Evolutionary conservation across 371 early-diverging fungal genomes (phyloP), one percentile per base, ranked within the genome.

Genomic region (Mortierella polycephala): DNA sequence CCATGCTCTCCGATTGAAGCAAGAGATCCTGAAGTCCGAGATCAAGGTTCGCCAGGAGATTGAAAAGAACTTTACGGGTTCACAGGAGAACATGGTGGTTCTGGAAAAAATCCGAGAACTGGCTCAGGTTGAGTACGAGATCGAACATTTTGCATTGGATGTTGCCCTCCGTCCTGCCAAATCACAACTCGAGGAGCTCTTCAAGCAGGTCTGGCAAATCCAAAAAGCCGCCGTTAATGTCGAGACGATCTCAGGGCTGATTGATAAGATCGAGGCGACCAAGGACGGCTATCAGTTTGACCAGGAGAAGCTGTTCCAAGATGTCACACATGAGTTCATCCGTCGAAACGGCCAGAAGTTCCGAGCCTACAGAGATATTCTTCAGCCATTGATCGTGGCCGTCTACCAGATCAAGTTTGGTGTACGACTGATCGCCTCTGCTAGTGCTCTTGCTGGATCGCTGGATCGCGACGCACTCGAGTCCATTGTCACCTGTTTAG

Each of bases 391-490:
- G 23, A 75, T 87, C 41, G 82, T 91, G 7, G 89, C 91, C 8
- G 82, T 95, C 0, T 89, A 91, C 65, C 91, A 93, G 65, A 71
- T 96, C 79, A 92, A 93, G 75, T 91, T 90, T 75, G 96, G 95
- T 62, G 57, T 96, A 16, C 86, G 93, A 12, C 72, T 92, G 49
- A 67, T 90, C 57, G 81, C 87, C 4, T 77, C 83, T 12, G 69
- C 77, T 7, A 63, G 58, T 23, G 76, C 81, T 14, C 62, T 67
- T 23, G 72, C 73, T 54, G 57, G 75, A 46, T 59, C 81, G 18
- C 75, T 81, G 21, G 74, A 87, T 30, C 75, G 67, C 12, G 67
- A 76, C 62, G 83, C 88, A 6, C 74, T 86, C 45, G 83, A 83
- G 55, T 71, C 86, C 2, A 74, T 86, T 46, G 70, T 88, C 12